phyloP scores from a whole-genome alignment of 2,329 filamentous ascomycete genomes.

The Whalleya microplaca region DNA sequence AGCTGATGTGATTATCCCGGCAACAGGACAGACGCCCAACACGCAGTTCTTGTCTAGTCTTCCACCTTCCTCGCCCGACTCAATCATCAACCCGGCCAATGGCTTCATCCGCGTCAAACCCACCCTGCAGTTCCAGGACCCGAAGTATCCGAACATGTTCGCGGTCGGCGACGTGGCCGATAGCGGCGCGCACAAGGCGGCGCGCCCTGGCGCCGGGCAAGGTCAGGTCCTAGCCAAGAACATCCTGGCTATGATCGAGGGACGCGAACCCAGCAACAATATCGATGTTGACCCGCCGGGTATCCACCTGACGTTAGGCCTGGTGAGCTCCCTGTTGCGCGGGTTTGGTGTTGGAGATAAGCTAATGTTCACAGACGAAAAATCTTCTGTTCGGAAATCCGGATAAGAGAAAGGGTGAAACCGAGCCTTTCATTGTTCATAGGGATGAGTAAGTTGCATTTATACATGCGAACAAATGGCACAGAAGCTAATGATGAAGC shows the following conservation, averaged over 20 bases:
- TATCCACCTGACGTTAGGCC: slow-evolving; percentile 47
- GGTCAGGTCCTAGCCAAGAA: slow-evolving; percentile 50
- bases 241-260: slow-evolving; percentile 46
- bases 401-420: slow-evolving; percentile 30
- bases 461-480: neutral
- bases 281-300: slow-evolving; percentile 39
- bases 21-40: slow-evolving; percentile 54
- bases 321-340: slow-evolving; percentile 26
- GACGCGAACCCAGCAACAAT: slow-evolving; percentile 33
- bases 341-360: too few species aligned
- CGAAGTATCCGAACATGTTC: slow-evolving; percentile 47
- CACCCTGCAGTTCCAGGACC: slow-evolving; percentile 50
- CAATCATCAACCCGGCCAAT: slow-evolving; percentile 35
- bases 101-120: slow-evolving; percentile 46
- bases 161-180: slow-evolving; percentile 58
- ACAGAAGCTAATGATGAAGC: slow-evolving; percentile 3
- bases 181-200: slow-evolving; percentile 47
- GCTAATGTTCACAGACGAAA: slow-evolving; percentile 25
- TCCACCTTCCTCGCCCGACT: slow-evolving; percentile 21
- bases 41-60: slow-evolving; percentile 43
- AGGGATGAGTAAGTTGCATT: slow-evolving; percentile 37
- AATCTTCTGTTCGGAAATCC: slow-evolving; percentile 40
- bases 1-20: slow-evolving; percentile 49
- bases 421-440: slow-evolving; percentile 32
- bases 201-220: slow-evolving; percentile 48